These are phyloP conservation scores for Scleromitrula shiraiana DNA, from an alignment of 2,329 filamentous ascomycete genomes.

Conservation along the genomic window DNA sequence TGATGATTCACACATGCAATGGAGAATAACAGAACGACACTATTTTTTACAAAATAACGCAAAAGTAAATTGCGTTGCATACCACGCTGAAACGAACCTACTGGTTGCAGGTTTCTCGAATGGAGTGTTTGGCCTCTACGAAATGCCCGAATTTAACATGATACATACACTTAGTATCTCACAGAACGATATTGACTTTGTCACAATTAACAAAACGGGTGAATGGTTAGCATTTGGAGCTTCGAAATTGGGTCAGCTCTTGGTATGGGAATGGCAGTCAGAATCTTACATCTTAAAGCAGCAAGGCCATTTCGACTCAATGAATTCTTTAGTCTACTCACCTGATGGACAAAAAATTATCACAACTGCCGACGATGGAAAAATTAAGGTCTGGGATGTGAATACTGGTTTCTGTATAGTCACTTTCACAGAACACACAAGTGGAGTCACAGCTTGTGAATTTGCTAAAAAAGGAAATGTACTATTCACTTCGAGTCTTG, in stretches of 20 bases:
- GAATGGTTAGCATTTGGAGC: conserved; percentile 98
- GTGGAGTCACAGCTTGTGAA: conserved; percentile 87
- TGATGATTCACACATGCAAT: conserved; percentile 63
- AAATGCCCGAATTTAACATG: conserved; percentile 90
- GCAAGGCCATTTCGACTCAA: conserved; percentile 91
- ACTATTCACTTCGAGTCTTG: conserved; percentile 87
- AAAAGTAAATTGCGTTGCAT: conserved; percentile 82
- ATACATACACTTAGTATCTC: conserved; percentile 93
- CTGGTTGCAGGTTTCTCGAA: conserved; percentile 96
- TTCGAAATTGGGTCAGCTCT: conserved; percentile 86
- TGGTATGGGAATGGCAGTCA: conserved; percentile 99
- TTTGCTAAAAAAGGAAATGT: conserved; percentile 95
- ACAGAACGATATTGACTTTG: conserved; percentile 91
- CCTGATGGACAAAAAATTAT: conserved; percentile 90
- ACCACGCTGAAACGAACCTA: conserved; percentile 79
- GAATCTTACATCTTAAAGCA: conserved; percentile 98
- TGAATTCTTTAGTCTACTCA: conserved; percentile 89
- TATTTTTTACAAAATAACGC: conserved; percentile 92
- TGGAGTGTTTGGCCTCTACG: conserved; percentile 87
- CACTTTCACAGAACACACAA: conserved; percentile 94
- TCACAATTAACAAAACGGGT: conserved; percentile 87
- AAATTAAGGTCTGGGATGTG: conserved; percentile 97
- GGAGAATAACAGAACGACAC: conserved; percentile 85
- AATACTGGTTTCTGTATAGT: conserved; percentile 96
- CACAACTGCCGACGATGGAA: conserved; percentile 91